Evolutionary conservation across 129 eudicot genomes (phyloP), one percentile per base, ranked within the genome.

Genomic region (Glebionis coronaria): DNA sequence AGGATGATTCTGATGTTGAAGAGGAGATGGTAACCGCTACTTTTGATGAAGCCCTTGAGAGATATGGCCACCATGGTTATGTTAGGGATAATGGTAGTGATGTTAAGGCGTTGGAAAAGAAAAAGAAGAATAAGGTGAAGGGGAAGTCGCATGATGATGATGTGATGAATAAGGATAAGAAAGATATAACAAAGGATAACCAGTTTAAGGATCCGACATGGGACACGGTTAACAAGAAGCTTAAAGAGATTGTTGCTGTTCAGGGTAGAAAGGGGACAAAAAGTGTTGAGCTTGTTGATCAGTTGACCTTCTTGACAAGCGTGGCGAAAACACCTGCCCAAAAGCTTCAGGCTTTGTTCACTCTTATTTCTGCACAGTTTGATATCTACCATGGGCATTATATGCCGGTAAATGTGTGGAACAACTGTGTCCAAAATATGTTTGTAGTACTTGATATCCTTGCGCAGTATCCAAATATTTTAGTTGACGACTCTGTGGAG

Each of bases 201-300:
- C 95, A 90, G 77, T 90, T 86, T 65, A 84, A 86, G 78, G 91
- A 90, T 70, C 95, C 91, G 7, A 90, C 91, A 1, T 90, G 95
- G 95, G 97, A 90, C 52, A 84, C 66, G 0, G 97, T 90, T 14
- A 78, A 90, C 70, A 90, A 86, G 78, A 86, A 90, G 83, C 80
- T 86, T 45, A 86, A 84, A 69, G 97, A 90, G 81, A 71, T 82
- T 67, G 74, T 76, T 44, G 88, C 88, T 66, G 88, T 81, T n/a
- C 81, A 88, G 62, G 92, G 88, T 57, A 80, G 84, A 66, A 86
- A 86, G 70, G 92, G 92, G 42, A 82, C 92, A 0, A 83, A 85
- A 45, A 82, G 73, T 23, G 59, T 86, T 15, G 92, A 86, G 67
- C 75, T 83, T 67, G 88, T 86, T 60, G 93, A 86, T 74, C 88